These are phyloP conservation scores for Salvia hispanica DNA, from an alignment of 257 asterid species.

Conservation along the genomic window DNA sequence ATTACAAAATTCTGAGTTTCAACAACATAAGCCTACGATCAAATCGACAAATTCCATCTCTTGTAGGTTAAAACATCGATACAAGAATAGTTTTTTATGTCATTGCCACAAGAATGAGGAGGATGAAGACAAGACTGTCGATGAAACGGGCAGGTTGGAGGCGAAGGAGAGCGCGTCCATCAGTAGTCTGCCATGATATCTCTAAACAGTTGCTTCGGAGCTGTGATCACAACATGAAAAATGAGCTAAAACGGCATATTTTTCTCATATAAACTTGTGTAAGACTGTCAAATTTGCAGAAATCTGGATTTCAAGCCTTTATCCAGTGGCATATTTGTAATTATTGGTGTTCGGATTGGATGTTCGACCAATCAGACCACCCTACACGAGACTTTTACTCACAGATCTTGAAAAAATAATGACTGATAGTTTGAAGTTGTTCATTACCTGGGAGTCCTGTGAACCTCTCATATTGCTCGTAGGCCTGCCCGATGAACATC, in stretches of 20 bases:
- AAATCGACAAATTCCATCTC: not conserved
- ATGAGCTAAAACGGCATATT: conserved; percentile 20
- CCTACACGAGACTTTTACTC: no score
- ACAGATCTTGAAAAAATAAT: not conserved
- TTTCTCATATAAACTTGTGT: no score
- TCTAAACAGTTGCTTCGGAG: conserved; percentile 81
- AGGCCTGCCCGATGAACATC: conserved; percentile 93
- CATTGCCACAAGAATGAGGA: not conserved
- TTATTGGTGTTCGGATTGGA: no score
- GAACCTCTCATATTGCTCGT: conserved; percentile 84
- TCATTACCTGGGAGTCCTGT: conserved; percentile 83
- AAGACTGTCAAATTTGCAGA: no score
- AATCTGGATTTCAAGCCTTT: no score
- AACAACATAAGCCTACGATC: conserved; percentile 4
- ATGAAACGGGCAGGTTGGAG: not conserved
- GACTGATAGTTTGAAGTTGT: not conserved
- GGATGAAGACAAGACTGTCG: not conserved
- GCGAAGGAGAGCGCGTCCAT: conserved; percentile 16
- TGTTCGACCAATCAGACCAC: no score
- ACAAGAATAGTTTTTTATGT: not conserved
- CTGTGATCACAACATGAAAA: conserved; percentile 43
- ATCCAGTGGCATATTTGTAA: no score
- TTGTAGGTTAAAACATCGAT: not conserved
- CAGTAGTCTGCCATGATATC: conserved; percentile 52
- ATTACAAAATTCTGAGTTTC: conserved; percentile 23